Evolutionary conservation across 2,329 filamentous ascomycete genomes (phyloP), one percentile per base, ranked within the genome.

Genomic region (Clonostachys byssicola): DNA sequence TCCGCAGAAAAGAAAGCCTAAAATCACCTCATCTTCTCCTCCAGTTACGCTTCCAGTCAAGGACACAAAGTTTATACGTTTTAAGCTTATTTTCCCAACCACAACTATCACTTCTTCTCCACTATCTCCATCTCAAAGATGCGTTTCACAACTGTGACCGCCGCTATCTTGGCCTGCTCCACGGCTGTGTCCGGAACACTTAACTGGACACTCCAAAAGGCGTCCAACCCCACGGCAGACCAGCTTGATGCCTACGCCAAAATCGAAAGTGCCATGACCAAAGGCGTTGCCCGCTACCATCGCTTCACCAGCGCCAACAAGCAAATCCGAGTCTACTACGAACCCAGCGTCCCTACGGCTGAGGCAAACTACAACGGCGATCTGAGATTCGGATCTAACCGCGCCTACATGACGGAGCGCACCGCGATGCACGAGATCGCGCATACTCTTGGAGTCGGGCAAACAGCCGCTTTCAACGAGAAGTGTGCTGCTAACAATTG

Each of bases 391-490:
- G 72, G 71, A 6, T 60, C 63, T 12, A 62, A 73, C 61, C 56
- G 72, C 9, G 51, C 65, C 1, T 75, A 71, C 61, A 75, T 75
- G 72, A 74, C 56, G 43, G 69, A 75, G 56, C 70, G 72, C 13
- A 74, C 71, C 4, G 71, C 72, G 6, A 60, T 75, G 54, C 72
- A 75, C 53, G 72, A 75, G 59, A 73, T 73, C 40, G 52, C 71
- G 3, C 72, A 75, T 54, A 74, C 71, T 1, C 64, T 75, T 6
- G 72, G 72, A 5, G 60, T 75, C n/a, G 72, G 72, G 0, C 67
- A 70, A 59, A 72, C 70, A 5, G 51, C 55, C 8, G 63, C 61
- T 9, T 75, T 74, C 51, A 54, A 71, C 48, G 44, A 49, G 12
- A 53, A 56, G 34, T 75, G 72, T 54, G 60, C 62, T 1, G 60